Conservation (phyloP, 495 filamentous ascomycete genomes). For the Tuber indicum region DNA sequence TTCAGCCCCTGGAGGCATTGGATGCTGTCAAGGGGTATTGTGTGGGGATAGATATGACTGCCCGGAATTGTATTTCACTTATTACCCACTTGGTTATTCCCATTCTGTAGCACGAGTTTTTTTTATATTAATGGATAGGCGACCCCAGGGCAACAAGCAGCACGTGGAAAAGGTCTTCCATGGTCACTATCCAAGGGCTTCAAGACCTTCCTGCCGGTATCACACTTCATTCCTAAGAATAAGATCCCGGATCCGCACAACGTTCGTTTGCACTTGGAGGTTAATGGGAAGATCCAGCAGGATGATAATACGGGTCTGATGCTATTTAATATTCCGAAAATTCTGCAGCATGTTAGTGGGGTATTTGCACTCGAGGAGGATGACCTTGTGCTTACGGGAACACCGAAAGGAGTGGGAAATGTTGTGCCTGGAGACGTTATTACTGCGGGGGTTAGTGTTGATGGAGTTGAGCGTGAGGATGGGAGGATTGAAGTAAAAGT, state of each 20-base stretch:
- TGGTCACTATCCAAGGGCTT: slow-evolving; percentile 96
- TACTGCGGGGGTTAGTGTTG: slow-evolving; percentile 72
- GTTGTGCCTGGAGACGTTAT: slow-evolving; percentile 84
- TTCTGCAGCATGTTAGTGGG: slow-evolving; percentile 80
- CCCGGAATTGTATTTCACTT: slow-evolving; percentile 41
- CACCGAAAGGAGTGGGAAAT: slow-evolving; percentile 88
- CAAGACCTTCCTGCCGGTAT: slow-evolving; percentile 90
- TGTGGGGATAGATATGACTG: slow-evolving; percentile 50
- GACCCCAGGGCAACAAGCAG: slow-evolving; percentile 63
- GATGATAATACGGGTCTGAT: slow-evolving; percentile 82
- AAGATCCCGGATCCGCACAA: slow-evolving; percentile 80
- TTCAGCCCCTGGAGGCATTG: slow-evolving; percentile 55
- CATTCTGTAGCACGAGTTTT: neutral
- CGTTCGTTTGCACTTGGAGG: slow-evolving; percentile 71
- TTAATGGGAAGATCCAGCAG: slow-evolving; percentile 69
- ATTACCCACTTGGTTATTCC: neutral
- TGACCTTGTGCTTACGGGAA: slow-evolving; percentile 89
- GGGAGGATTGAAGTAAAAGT: slow-evolving; percentile 77
- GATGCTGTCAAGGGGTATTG: slow-evolving; percentile 52
- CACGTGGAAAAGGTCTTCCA: slow-evolving; percentile 93
- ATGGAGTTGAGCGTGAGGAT: slow-evolving; percentile 79
- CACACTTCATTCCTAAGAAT: slow-evolving; percentile 66
- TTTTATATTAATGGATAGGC: neutral
- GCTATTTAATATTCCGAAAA: slow-evolving; percentile 81
- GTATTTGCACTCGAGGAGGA: slow-evolving; percentile 92